phyloP scores from a whole-genome alignment of 2,329 filamentous ascomycete genomes.

The Aspergillus glaucus region DNA sequence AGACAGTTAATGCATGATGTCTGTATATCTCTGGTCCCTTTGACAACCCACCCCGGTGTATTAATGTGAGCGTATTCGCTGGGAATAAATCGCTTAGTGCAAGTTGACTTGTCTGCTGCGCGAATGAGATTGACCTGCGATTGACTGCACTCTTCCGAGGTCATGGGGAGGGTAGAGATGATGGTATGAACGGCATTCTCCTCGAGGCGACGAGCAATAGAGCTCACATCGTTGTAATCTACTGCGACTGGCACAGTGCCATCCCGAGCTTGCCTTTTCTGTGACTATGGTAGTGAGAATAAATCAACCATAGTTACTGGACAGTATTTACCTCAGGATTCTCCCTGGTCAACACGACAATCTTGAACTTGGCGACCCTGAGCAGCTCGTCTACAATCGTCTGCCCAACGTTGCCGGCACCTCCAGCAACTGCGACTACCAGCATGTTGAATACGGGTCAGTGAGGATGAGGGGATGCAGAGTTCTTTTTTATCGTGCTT shows the following conservation, averaged over 20 bases:
- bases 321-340: conserved; percentile 9
- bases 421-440: conserved; percentile 40
- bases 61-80: conserved; percentile 38
- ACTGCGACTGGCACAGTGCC: conserved; percentile 7
- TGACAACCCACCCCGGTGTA: conserved; percentile 22
- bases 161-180: conserved; percentile 38
- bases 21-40: too few species aligned
- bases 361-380: conserved; percentile 27
- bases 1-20: too few species aligned
- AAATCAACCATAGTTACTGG: not conserved
- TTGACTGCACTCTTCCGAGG: conserved; percentile 20
- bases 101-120: conserved; percentile 35
- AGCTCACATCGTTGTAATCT: conserved; percentile 28
- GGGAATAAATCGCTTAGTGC: conserved; percentile 39
- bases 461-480: not conserved
- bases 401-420: conserved; percentile 35
- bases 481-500: not conserved
- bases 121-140: conserved; percentile 41
- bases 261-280: not conserved
- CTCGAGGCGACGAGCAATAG: conserved; percentile 22
- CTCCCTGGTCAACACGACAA: conserved; percentile 35
- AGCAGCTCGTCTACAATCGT: conserved; percentile 42
- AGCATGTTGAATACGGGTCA: conserved; percentile 23
- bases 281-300: conserved; percentile 1
- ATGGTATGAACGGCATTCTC: conserved; percentile 40